Evolutionary conservation across 768 basidiomycete genomes (phyloP), one percentile per base, ranked within the genome.

Genomic region (Exsudoporus frostii): DNA sequence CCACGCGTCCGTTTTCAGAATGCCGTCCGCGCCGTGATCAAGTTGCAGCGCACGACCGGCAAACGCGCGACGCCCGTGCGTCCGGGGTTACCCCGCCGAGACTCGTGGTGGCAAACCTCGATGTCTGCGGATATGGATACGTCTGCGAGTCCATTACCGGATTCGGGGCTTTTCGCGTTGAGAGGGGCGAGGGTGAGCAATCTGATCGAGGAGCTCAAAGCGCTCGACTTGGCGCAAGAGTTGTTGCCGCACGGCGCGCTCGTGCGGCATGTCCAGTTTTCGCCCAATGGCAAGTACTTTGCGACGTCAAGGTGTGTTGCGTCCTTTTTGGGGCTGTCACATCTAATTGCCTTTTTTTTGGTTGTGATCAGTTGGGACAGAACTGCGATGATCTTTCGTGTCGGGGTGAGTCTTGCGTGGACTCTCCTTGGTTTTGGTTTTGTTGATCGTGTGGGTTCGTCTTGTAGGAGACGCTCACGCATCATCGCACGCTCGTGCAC

Each of bases 251-350:
- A 81, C 46, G 63, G 65, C 22, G 81, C 80, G 10, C 73, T 81
- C 25, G 80, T 81, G 33, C 62, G 80, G n/a, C 79, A 81, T 47
- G 53, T 82, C 32, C 76, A 81, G 56, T 81, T 81, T 66, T 81
- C 81, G 17, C 80, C 79, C 5, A 75, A 78, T 48, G 80, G 80
- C n/a, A 74, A 71, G 58, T 79, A 74, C 51, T 59, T 81, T 48
- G 80, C 80, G 15, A 81, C 81, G 4, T 75, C 81, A n/a, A 80
- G 79, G 71, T 79, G 7, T 2, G 20, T 39, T 10, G 20, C 22
- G n/a, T 15, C 19, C 15, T 27, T 32, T 27, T 27, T 32, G 27
- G 19, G 15, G 24, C 15, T 22, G 41, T 15, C 15, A 7, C 45
- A 1, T 24, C 48, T 56, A 15, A 59, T 27, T 27, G 7, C 0